A percentile compares a stretch with the other conserved stretches of the same genome.
Conservation (phyloP, 352 stramenopile species). For the Phytophthora hibernalis region DNA sequence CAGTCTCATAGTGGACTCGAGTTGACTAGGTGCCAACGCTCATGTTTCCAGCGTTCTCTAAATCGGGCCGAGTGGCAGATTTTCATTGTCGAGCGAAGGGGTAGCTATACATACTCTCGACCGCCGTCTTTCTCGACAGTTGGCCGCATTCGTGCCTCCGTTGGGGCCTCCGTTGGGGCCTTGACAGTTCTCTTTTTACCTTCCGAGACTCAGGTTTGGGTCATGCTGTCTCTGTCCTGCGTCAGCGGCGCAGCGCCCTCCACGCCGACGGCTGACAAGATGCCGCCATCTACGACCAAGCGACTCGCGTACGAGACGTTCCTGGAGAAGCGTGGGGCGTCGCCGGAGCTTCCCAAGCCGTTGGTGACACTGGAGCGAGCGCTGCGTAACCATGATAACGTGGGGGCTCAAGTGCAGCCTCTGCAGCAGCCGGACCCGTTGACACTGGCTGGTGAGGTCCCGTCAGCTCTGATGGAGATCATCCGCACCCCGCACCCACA, state of each 20-base stretch:
- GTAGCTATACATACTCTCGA: conserved; percentile 21
- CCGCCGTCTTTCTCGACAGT: conserved; percentile 26
- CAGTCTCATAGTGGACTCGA: not conserved
- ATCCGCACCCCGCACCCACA: conserved; percentile 25
- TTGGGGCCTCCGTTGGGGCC: no score
- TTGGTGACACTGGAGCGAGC: conserved; percentile 19
- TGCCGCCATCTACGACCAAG: conserved; percentile 11
- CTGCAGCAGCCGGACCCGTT: no score
- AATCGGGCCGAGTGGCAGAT: conserved; percentile 20
- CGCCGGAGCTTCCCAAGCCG: conserved; percentile 4
- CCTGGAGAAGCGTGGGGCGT: conserved; percentile 30
- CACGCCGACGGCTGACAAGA: conserved; percentile 30
- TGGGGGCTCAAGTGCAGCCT: conserved; percentile 31
- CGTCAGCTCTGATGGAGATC: conserved; percentile 36
- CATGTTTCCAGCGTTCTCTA: conserved; percentile 21
- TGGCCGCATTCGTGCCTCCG: not conserved
- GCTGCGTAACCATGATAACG: conserved; percentile 35
- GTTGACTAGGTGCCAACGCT: not conserved
- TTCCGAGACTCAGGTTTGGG: conserved; percentile 7
- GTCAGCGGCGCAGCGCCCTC: conserved; percentile 19
- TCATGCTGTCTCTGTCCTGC: conserved; percentile 40
- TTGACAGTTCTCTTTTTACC: conserved; percentile 30
- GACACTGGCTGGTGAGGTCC: not conserved
- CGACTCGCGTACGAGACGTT: conserved; percentile 47
- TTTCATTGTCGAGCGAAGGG: conserved; percentile 4